Evolutionary conservation across 2,329 filamentous ascomycete species (phyloP).

Genomic region (Pseudopithomyces maydicus): DNA sequence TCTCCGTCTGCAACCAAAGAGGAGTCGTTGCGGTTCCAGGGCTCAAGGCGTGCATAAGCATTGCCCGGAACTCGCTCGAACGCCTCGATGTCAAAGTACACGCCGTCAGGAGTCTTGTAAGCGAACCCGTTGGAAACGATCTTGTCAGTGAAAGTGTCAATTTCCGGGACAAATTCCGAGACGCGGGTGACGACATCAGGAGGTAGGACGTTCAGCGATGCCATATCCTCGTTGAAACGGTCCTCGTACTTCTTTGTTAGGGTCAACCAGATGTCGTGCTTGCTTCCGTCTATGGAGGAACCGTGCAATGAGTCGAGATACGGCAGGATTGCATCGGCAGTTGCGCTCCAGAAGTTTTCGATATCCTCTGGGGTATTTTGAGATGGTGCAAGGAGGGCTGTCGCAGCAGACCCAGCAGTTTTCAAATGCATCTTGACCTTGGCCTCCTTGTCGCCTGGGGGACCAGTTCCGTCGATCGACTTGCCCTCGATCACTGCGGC

Average conservation of each 20-base stretch:
- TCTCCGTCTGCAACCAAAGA: constrained; percentile 87
- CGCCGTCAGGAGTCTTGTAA: constrained; percentile 75
- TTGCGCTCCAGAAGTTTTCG: constrained; percentile 60
- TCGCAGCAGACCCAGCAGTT: constrained; percentile 60
- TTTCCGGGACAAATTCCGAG: constrained; percentile 89
- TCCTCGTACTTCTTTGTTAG: constrained; percentile 84
- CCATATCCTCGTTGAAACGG: constrained; percentile 89
- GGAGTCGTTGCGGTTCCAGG: constrained; percentile 83
- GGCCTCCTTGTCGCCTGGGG: constrained; percentile 76
- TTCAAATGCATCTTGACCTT: constrained; percentile 90
- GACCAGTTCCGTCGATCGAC: constrained; percentile 57
- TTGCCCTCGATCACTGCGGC: constrained; percentile 60
- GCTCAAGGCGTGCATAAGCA: constrained; percentile 81
- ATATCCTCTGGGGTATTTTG: constrained; percentile 36
- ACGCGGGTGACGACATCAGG: constrained; percentile 85
- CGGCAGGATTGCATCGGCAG: constrained; percentile 74
- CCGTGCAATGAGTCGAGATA: constrained; percentile 74
- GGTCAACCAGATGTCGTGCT: constrained; percentile 81
- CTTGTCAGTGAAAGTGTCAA: constrained; percentile 80
- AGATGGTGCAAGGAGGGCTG: constrained; percentile 49
- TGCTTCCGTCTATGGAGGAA: constrained; percentile 61
- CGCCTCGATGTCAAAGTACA: constrained; percentile 89
- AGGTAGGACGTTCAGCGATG: constrained; percentile 79
- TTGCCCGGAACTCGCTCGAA: constrained; percentile 82
- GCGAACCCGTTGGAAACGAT: constrained; percentile 86